Evolutionary conservation across 345 rosid species (phyloP), one percentile per base, ranked within the genome.

Genomic region (Melaleuca alternifolia): DNA sequence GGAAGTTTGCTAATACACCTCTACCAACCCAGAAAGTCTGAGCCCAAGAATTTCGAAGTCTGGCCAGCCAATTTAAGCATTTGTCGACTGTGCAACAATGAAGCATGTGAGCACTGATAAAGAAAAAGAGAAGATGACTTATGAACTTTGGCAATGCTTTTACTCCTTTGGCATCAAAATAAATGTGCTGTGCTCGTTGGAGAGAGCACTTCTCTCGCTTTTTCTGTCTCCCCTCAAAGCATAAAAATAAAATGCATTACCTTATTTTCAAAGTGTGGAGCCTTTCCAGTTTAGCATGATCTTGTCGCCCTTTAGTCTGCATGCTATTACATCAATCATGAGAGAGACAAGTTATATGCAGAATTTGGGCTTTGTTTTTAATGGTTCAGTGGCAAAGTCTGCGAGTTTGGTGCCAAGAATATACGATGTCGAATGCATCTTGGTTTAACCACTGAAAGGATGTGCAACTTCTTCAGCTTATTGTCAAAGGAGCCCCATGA

Each of bases 1-100:
- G 93, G 93, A 88, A 79, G 75, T 89, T 59, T 50, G 91, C 91
- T 2, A 84, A 90, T 85, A 90, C 94, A 4, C 94, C 96, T 53
- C 85, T 82, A 7, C 90, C 59, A 41, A 85, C 84, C 59, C 84
- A 10, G 84, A 83, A 33, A 65, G 77, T 65, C 44, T 65, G 44
- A 30, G 44, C 21, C 44, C 44, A 14, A 65, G 77, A 65, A 33
- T 65, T 65, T 16, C 44, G 16, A 30, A 65, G 44, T 65, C 11
- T 2, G 77, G 77, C 77, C 11, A 2, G 11, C 15, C 77, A 30
- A 65, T 65, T 30, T 30, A 65, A 15, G 77, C 44, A 65, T 30
- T 3, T 30, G 23, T 30, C 6, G 23, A 65, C 77, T 30, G 23
- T 65, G 77, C 44, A 30, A 30, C 30, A 65, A 30, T 15, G 44